Evolutionary conservation across 2,329 filamentous ascomycete species (phyloP).

Genomic region (Alternaria tenuissima): DNA sequence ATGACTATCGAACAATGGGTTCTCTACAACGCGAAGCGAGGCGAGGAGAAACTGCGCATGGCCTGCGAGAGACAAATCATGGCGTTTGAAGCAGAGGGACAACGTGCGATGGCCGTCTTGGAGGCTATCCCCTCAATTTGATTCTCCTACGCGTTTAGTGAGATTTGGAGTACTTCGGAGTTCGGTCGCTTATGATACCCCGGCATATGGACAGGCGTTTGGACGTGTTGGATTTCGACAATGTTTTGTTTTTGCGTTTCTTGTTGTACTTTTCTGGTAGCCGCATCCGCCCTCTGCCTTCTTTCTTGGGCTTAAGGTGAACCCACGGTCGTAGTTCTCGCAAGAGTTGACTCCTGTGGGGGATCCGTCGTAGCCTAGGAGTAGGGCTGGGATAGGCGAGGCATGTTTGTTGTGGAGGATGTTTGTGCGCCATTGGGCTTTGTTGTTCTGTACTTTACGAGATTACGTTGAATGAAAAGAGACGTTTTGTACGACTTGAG

Average conservation of each 20-base stretch:
- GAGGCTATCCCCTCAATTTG: conserved; percentile 59
- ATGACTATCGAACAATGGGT: conserved; percentile 98
- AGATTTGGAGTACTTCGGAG: conserved; percentile 18
- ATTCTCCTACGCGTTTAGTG: conserved; percentile 8
- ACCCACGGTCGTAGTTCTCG: conserved; percentile 27
- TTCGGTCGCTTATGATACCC: conserved; percentile 37
- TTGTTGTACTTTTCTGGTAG: not conserved
- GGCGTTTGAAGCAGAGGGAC: conserved; percentile 83
- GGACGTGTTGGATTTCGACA: conserved; percentile 12
- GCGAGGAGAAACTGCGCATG: conserved; percentile 78
- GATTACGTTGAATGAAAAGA: conserved; percentile 6
- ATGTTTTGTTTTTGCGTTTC: not conserved
- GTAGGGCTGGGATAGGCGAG: conserved; percentile 16
- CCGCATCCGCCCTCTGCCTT: conserved; percentile 8
- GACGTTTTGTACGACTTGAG: not conserved
- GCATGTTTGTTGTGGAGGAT: not conserved
- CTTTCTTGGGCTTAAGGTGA: conserved; percentile 31
- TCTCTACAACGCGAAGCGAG: conserved; percentile 77
- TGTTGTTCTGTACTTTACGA: conserved; percentile 8
- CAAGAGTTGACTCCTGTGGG: conserved; percentile 30
- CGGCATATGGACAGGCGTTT: conserved; percentile 13
- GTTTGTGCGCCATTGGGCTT: not conserved
- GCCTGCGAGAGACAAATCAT: conserved; percentile 86
- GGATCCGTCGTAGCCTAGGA: conserved; percentile 28
- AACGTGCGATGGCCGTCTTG: conserved; percentile 76